phyloP scores from a whole-genome alignment of 129 eudicot genomes.

The Gnaphalium uliginosum region DNA sequence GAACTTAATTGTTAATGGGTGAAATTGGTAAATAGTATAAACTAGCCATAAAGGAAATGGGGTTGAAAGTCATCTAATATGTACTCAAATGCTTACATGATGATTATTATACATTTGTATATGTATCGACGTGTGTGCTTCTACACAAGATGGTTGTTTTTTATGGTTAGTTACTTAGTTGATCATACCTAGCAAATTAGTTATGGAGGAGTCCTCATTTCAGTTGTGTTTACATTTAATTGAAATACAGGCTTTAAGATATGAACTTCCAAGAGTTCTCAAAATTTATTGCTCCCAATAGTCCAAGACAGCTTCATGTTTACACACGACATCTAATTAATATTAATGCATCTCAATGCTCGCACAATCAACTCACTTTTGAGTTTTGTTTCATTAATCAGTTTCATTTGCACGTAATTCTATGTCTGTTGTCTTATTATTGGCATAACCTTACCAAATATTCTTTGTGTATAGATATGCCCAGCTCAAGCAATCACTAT shows the following conservation, averaged over 20 bases:
- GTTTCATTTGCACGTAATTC: neutral
- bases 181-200: neutral
- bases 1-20: neutral
- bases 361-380: neutral
- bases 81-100: slow-evolving; percentile 5
- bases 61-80: neutral
- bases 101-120: neutral
- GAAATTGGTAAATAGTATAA: neutral
- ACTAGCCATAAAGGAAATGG: neutral
- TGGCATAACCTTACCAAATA: neutral
- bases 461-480: slow-evolving; percentile 58
- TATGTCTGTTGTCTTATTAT: neutral
- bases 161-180: neutral
- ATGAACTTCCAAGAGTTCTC: neutral
- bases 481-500: slow-evolving; percentile 99
- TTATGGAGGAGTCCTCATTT: neutral
- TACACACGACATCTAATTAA: neutral
- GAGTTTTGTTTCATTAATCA: neutral
- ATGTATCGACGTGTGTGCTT: neutral
- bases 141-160: neutral
- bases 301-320: neutral
- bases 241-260: neutral
- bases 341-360: neutral
- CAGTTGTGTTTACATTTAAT: neutral
- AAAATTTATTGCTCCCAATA: neutral